These are phyloP conservation scores for Colletotrichum sp. DNA, from an alignment of 2,329 filamentous ascomycete genomes.

Conservation along the genomic window DNA sequence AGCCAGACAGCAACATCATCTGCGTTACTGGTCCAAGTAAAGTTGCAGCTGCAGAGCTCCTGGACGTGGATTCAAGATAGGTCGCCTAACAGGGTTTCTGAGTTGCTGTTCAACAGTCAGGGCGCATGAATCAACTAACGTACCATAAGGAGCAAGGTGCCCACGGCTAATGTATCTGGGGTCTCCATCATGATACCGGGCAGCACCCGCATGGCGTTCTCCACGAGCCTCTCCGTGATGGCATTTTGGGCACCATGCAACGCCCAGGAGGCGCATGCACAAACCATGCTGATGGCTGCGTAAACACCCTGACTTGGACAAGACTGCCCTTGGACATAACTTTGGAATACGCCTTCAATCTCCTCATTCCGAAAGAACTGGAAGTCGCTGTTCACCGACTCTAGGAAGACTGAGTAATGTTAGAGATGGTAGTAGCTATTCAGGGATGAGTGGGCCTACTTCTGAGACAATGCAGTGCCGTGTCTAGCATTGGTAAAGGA, in stretches of 20 bases:
- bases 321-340: background rate
- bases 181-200: background rate
- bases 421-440: background rate
- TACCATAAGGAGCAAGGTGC: background rate
- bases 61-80: background rate
- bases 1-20: background rate
- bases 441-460: background rate
- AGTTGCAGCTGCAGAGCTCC: background rate
- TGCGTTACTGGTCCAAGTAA: background rate
- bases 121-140: too few species aligned
- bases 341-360: background rate
- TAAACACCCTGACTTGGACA: background rate
- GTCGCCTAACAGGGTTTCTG: fast-evolving
- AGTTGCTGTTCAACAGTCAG: too few species aligned
- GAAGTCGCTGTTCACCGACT: background rate
- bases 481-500: background rate
- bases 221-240: background rate
- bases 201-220: background rate
- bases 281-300: background rate
- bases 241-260: background rate
- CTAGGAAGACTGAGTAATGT: background rate
- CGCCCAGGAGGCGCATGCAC: background rate
- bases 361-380: background rate
- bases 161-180: background rate
- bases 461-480: background rate